A percentile compares a stretch with the other conserved stretches of the same genome.
Evolutionary conservation across 2,329 filamentous ascomycete genomes (phyloP).

Genomic region (Diplodia scrobiculata): DNA sequence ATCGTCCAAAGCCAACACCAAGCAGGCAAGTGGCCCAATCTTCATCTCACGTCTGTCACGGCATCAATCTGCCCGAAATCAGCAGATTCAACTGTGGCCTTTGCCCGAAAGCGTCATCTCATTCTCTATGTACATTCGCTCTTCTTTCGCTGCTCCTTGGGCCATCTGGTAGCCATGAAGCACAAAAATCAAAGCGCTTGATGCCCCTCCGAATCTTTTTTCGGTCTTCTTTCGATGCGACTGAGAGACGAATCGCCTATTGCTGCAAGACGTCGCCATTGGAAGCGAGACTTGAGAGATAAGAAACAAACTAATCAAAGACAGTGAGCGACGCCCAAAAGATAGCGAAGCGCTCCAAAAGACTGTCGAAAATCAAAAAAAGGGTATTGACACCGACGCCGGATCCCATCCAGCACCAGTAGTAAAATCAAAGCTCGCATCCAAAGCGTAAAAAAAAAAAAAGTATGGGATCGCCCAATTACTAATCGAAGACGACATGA

Average conservation of each 20-base stretch:
- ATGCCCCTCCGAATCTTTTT: not conserved
- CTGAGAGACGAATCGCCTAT: not conserved
- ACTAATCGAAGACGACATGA: not conserved
- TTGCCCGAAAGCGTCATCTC: not conserved
- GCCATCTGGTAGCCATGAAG: not conserved
- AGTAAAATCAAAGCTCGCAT: not conserved
- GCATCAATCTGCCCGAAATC: not conserved
- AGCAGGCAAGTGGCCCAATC: not conserved
- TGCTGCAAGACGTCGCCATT: not conserved
- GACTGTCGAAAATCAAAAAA: not conserved
- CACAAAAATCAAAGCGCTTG: not conserved
- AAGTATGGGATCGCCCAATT: not conserved
- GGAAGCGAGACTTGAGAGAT: not conserved
- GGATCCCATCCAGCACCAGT: constrained; percentile 11
- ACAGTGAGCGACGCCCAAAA: not conserved
- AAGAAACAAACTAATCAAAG: constrained; percentile 6
- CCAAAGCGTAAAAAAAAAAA: not conserved
- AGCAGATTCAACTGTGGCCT: not conserved
- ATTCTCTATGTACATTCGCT: not conserved
- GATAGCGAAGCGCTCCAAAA: not conserved
- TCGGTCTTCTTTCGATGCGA: not conserved
- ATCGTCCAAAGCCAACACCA: not conserved
- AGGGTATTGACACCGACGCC: constrained; percentile 27
- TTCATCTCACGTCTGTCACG: not conserved
- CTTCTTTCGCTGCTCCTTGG: not conserved